Evolutionary conservation across 768 basidiomycete species (phyloP).

Genomic region (Termitomyces sp.): DNA sequence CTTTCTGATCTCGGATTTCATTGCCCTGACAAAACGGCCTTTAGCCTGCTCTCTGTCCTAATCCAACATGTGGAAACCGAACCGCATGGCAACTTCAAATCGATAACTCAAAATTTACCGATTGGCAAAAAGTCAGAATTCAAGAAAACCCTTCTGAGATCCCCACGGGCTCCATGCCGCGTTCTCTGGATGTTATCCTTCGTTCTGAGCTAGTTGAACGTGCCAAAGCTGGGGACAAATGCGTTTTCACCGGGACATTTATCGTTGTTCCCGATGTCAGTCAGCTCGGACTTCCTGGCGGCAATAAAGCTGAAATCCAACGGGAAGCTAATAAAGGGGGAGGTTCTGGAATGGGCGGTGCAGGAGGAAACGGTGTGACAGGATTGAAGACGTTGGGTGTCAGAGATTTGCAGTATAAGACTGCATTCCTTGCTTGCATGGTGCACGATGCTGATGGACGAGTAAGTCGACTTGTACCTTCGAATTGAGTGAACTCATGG

Average conservation of each 20-base stretch:
- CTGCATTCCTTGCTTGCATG: slow-evolving; percentile 98
- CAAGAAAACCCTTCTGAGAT: slow-evolving; percentile 99
- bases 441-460: slow-evolving; percentile 86
- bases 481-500: slow-evolving; percentile 4
- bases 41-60: slow-evolving; percentile 91
- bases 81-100: slow-evolving; percentile 90
- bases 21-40: background rate
- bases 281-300: slow-evolving; percentile 91
- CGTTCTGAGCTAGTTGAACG: slow-evolving; percentile 94
- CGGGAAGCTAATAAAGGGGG: slow-evolving; percentile 72
- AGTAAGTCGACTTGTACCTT: slow-evolving; percentile 40
- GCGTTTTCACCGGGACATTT: slow-evolving; percentile 95
- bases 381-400: slow-evolving; percentile 94
- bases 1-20: background rate
- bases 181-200: slow-evolving; percentile 92
- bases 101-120: slow-evolving; percentile 93
- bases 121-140: slow-evolving; percentile 99
- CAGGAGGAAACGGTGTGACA: slow-evolving; percentile 79
- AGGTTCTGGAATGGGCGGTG: slow-evolving; percentile 53
- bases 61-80: slow-evolving; percentile 90
- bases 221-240: slow-evolving; percentile 99
- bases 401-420: slow-evolving; percentile 95
- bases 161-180: slow-evolving; percentile 97
- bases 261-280: slow-evolving; percentile 98
- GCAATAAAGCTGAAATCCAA: slow-evolving; percentile 86